These are phyloP conservation scores for Eucalyptus regnans DNA, from an alignment of 345 rosid genomes.

Conservation along the genomic window DNA sequence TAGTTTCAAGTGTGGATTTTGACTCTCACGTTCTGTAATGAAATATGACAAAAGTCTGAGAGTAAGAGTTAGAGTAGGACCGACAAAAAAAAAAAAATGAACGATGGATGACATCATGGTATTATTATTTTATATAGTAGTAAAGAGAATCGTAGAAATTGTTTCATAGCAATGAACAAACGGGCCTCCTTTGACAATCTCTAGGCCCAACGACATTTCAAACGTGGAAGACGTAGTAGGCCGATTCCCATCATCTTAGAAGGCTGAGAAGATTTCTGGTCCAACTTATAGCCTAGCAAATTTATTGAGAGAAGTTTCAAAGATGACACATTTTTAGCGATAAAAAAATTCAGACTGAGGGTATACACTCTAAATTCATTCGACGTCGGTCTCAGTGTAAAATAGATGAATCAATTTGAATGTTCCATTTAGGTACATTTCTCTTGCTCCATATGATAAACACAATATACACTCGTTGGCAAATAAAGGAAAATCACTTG, in stretches of 20 bases:
- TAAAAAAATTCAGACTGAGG: not conserved
- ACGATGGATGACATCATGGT: not conserved
- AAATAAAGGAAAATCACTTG: not conserved
- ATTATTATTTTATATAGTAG: not conserved
- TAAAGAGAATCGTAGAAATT: not conserved
- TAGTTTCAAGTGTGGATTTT: too few relatives aligned
- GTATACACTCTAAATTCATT: not conserved
- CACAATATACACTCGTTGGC: not conserved
- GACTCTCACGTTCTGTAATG: rapidly evolving
- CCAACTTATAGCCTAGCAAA: not conserved
- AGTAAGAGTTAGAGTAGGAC: too few relatives aligned
- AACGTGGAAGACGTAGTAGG: not conserved
- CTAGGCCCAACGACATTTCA: not conserved
- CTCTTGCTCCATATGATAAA: not conserved
- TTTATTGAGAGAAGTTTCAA: not conserved
- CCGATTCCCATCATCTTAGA: not conserved
- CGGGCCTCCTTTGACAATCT: not conserved
- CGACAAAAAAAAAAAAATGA: rapidly evolving
- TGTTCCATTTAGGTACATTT: not conserved
- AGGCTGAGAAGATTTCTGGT: not conserved
- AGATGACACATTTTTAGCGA: not conserved
- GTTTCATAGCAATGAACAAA: not conserved
- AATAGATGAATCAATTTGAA: not conserved
- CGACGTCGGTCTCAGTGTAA: not conserved
- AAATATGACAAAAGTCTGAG: rapidly evolving